Evolutionary conservation across 208 protist genomes (phyloP), one percentile per base, ranked within the genome.

Genomic region (Tritrichomonas musculus): DNA sequence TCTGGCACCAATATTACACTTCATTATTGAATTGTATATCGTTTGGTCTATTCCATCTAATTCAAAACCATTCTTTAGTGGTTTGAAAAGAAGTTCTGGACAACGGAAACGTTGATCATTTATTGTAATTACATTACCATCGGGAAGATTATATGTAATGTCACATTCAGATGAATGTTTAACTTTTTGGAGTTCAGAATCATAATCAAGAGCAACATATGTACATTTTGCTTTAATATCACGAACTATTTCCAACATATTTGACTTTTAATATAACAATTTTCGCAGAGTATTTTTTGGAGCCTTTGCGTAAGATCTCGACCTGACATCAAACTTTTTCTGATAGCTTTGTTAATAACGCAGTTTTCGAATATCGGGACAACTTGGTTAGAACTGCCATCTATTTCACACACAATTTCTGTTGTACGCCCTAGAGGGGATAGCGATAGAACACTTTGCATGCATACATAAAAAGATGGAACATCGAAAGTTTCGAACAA

Each of bases 331-430:
- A 77, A 97, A 96, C 36, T 95, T 93, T 41, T 93, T 93, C 0
- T 96, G 88, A 47, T 65, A 93, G 93, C 95, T 95, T 17, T 92
- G 77, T 93, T 99, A 93, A 96, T 99, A 99, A 93, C 99, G 98
- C 92, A 98, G 98, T 49, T 98, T n/a, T n/a, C n/a, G n/a, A n/a
- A n/a, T n/a, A n/a, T n/a, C n/a, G n/a, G n/a, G n/a, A n/a, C n/a
- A 97, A 39, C 98, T 97, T 95, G 99, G 97, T 93, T 97, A 36
- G 98, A 97, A 93, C 98, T 97, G 95, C 99, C 96, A 50, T 98
- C 98, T 93, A 97, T 96, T 93, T 99, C 98, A 14, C 99, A 82
- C 57, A 98, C 96, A 80, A 98, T 95, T 92, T 96, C 97, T 49
- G 97, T 97, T 72, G 95, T 97, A 93, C 96, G 95, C 66, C 97